Evolutionary conservation across 345 rosid species (phyloP).

Genomic region (Corymbia maculata): DNA sequence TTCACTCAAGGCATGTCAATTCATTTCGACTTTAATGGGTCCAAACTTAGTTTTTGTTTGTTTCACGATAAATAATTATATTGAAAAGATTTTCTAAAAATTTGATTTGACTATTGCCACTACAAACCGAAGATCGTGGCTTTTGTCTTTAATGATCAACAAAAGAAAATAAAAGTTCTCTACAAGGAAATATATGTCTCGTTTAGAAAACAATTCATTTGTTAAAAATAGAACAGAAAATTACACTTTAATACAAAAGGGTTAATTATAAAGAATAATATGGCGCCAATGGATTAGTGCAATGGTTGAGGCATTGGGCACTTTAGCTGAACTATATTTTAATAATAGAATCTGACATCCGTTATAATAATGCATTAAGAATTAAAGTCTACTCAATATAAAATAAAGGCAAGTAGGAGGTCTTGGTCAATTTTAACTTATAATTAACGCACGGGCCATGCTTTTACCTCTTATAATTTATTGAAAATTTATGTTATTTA

Average conservation of each 20-base stretch:
- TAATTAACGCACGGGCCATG: not conserved
- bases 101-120: not conserved
- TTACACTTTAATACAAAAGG: not conserved
- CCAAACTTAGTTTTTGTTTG: not conserved
- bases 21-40: not conserved
- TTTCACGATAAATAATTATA: not conserved
- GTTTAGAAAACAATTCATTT: not conserved
- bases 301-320: not conserved
- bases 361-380: too few relatives aligned
- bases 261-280: too few relatives aligned
- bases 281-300: not conserved
- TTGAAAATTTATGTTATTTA: too few relatives aligned
- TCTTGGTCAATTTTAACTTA: not conserved
- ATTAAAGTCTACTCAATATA: not conserved
- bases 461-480: not conserved
- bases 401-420: not conserved
- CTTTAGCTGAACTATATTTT: not conserved
- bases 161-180: too few relatives aligned
- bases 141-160: not conserved
- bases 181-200: not conserved
- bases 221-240: not conserved
- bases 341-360: too few relatives aligned
- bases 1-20: rapidly evolving
- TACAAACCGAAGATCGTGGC: not conserved
- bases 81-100: too few relatives aligned